These are phyloP conservation scores for Solanum ossicruentum DNA, from an alignment of 257 asterid species.

Conservation along the genomic window DNA sequence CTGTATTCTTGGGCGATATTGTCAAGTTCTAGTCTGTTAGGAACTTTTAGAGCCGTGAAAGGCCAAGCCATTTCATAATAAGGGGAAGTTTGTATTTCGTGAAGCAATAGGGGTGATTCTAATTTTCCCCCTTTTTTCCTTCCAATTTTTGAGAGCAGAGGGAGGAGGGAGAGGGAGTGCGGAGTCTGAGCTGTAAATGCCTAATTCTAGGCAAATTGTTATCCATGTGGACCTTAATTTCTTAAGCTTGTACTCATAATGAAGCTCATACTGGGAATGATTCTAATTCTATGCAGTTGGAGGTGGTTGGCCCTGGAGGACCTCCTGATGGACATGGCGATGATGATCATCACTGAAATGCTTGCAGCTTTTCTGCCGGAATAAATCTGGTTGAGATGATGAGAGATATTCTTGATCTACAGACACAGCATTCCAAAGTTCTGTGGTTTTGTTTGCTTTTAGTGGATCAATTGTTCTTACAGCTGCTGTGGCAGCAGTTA, in stretches of 20 bases:
- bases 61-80: background rate
- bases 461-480: conserved; percentile 18
- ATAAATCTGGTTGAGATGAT: conserved; percentile 35
- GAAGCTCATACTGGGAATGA: background rate
- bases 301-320: conserved; percentile 83
- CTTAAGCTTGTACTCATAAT: background rate
- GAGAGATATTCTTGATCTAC: conserved; percentile 33
- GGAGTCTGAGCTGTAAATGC: background rate
- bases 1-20: background rate
- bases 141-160: background rate
- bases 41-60: background rate
- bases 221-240: background rate
- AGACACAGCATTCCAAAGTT: conserved; percentile 30
- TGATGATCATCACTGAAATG: conserved; percentile 37
- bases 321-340: conserved; percentile 70
- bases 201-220: background rate
- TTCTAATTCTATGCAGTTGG: conserved; percentile 37
- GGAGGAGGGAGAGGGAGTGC: background rate
- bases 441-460: conserved; percentile 12
- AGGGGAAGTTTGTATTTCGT: background rate
- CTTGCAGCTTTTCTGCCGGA: conserved; percentile 24
- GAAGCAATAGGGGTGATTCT: background rate
- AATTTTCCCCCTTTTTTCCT: background rate
- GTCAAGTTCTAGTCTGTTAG: background rate
- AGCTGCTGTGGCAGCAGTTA: conserved; percentile 29